A percentile compares a stretch with the other conserved stretches of the same genome.
Evolutionary conservation across 139 green algal genomes (phyloP).

Genomic region (Trebouxia sp.): DNA sequence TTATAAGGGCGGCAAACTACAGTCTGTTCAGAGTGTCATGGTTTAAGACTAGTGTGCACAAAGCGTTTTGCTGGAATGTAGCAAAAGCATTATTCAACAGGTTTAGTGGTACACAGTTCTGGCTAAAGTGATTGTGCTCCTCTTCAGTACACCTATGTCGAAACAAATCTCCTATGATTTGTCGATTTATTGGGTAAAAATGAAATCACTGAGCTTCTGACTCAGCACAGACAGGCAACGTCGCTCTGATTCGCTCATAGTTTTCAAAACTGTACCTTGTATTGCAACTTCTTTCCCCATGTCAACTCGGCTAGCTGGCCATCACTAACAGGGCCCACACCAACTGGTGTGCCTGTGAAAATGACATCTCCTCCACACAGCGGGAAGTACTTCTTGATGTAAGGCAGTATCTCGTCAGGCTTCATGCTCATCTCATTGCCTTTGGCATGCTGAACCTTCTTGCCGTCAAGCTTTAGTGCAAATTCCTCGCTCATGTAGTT

Average conservation of each 20-base stretch:
- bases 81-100: no score
- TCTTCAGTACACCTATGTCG: no score
- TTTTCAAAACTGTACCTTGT: constrained; percentile 18
- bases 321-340: neutral
- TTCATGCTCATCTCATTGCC: constrained; percentile 20
- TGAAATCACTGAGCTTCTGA: no score
- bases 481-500: constrained; percentile 22
- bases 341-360: constrained; percentile 23
- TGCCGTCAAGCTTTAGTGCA: neutral
- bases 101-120: no score
- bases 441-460: constrained; percentile 17
- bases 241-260: neutral
- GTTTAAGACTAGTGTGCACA: no score
- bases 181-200: no score
- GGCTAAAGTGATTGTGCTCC: no score
- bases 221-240: no score
- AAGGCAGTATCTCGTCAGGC: neutral
- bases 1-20: no score
- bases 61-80: no score
- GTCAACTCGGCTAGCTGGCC: constrained; percentile 19
- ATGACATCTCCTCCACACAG: constrained; percentile 8
- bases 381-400: constrained; percentile 16
- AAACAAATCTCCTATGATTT: no score
- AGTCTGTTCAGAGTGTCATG: no score
- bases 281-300: constrained; percentile 20